These are phyloP conservation scores for Microbotryomycetes sp. DNA, from an alignment of 1,284 basidiomycete species.

Conservation along the genomic window DNA sequence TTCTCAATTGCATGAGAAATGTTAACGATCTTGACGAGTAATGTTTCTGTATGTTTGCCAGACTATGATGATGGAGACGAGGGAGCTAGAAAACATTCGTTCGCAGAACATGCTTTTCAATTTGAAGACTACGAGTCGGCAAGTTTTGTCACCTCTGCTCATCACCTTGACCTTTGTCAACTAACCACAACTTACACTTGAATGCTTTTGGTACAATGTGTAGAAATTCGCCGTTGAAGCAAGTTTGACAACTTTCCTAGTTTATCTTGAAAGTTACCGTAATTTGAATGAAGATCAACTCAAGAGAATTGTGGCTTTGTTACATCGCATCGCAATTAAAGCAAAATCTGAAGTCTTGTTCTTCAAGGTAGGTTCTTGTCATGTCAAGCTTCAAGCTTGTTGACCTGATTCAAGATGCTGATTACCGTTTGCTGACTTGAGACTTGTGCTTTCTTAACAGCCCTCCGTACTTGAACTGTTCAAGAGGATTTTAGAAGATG, in stretches of 20 bases:
- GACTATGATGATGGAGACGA: slow-evolving; percentile 40
- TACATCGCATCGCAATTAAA: slow-evolving; percentile 81
- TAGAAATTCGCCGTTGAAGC: slow-evolving; percentile 79
- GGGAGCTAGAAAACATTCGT: slow-evolving; percentile 45
- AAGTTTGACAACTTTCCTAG: slow-evolving; percentile 70
- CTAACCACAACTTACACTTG: background rate
- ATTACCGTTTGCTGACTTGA: background rate
- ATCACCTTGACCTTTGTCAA: background rate
- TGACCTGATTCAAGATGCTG: background rate
- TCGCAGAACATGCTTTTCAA: slow-evolving; percentile 77
- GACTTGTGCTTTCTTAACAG: slow-evolving; percentile 45
- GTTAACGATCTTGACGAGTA: slow-evolving; percentile 32
- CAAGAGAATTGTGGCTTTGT: slow-evolving; percentile 73
- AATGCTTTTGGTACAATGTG: background rate
- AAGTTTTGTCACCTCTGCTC: background rate
- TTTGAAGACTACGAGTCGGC: slow-evolving; percentile 82
- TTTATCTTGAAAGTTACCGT: slow-evolving; percentile 65
- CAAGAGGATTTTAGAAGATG: slow-evolving; percentile 69
- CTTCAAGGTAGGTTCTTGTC: slow-evolving; percentile 62
- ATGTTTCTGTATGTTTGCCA: slow-evolving; percentile 15
- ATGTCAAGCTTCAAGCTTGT: slow-evolving; percentile 1
- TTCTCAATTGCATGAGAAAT: slow-evolving; percentile 13
- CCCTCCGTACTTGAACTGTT: slow-evolving; percentile 79
- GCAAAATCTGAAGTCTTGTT: slow-evolving; percentile 85
- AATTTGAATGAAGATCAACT: slow-evolving; percentile 76